Evolutionary conservation across 768 basidiomycete genomes (phyloP).

Genomic region (Hypholoma sublateritium): DNA sequence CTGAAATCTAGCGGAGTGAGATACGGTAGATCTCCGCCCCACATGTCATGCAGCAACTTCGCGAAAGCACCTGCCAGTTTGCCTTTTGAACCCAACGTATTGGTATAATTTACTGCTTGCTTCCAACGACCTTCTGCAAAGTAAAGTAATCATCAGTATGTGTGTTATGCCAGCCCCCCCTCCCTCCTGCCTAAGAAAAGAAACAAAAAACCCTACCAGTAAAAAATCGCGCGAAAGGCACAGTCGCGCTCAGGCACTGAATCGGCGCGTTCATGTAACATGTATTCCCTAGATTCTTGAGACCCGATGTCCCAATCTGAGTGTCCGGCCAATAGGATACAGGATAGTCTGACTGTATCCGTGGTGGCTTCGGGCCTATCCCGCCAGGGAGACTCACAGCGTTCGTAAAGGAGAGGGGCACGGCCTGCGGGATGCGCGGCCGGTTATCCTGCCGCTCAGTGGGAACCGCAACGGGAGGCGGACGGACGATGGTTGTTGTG

Average conservation of each 20-base stretch:
- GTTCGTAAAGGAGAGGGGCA: slow-evolving; percentile 20
- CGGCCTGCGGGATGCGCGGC: slow-evolving; percentile 47
- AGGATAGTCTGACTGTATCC: slow-evolving; percentile 74
- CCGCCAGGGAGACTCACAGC: slow-evolving; percentile 2
- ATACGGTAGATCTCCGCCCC: slow-evolving; percentile 83
- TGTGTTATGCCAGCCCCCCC: slow-evolving; percentile 10
- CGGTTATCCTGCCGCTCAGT: slow-evolving; percentile 79
- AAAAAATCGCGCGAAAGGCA: slow-evolving; percentile 92
- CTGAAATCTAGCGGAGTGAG: slow-evolving; percentile 82
- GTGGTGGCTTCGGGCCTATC: slow-evolving; percentile 56
- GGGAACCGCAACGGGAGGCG: slow-evolving; percentile 77
- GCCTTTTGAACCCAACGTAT: slow-evolving; percentile 88
- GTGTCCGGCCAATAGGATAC: slow-evolving; percentile 83
- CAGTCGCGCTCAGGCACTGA: slow-evolving; percentile 93
- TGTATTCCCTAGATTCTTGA: slow-evolving; percentile 96
- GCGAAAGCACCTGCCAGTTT: slow-evolving; percentile 81
- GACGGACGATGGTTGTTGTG: slow-evolving; percentile 62
- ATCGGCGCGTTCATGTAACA: slow-evolving; percentile 99
- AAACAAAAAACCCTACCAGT: slow-evolving; percentile 63
- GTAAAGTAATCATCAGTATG: slow-evolving; percentile 1
- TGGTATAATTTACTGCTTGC: slow-evolving; percentile 78
- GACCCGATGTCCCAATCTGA: slow-evolving; percentile 75
- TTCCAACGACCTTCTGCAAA: slow-evolving; percentile 75
- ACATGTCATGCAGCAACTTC: slow-evolving; percentile 79
- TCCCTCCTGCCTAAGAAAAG: neutral